phyloP scores from a whole-genome alignment of 805 yeast genomes.

The Wickerhamiella bombiphila region DNA sequence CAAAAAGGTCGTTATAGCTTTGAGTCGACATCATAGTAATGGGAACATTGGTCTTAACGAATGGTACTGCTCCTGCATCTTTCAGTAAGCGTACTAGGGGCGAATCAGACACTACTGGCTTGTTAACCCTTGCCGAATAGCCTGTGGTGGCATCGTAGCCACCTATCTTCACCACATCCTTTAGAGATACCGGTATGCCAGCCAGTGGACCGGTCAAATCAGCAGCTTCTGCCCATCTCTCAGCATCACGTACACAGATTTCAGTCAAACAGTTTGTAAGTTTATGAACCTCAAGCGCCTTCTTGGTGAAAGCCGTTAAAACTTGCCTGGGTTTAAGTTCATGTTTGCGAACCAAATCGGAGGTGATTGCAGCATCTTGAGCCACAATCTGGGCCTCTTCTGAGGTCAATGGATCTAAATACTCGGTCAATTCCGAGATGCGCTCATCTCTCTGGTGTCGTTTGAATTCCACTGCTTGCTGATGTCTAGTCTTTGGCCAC shows the following conservation, averaged over 20 bases:
- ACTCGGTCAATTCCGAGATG: constrained; percentile 26
- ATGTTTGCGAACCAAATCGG: constrained; percentile 32
- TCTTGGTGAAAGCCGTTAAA: constrained; percentile 45
- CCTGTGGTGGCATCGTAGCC: constrained; percentile 42
- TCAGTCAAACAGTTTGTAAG: constrained; percentile 42
- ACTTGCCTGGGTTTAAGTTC: constrained; percentile 36
- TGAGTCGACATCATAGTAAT: constrained; percentile 41
- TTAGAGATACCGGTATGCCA: constrained; percentile 47
- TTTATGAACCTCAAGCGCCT: constrained; percentile 49
- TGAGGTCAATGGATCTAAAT: constrained; percentile 25
- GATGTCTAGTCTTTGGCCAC: too few species aligned
- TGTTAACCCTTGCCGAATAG: constrained; percentile 29
- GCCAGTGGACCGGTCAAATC: constrained; percentile 45
- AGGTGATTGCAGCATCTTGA: constrained; percentile 30
- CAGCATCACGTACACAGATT: constrained; percentile 48
- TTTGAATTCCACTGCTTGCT: constrained; percentile 17
- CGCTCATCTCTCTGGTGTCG: constrained; percentile 24
- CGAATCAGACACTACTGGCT: constrained; percentile 30
- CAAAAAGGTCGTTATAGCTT: constrained; percentile 39
- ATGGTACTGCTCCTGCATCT: constrained; percentile 41
- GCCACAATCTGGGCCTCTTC: constrained; percentile 26
- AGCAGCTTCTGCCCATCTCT: constrained; percentile 37
- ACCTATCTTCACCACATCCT: constrained; percentile 38
- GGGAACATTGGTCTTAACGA: constrained; percentile 42
- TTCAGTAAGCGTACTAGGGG: constrained; percentile 30